Evolutionary conservation across 1,139 yeast genomes (phyloP).

Genomic region (Debaryomyces sp.): DNA sequence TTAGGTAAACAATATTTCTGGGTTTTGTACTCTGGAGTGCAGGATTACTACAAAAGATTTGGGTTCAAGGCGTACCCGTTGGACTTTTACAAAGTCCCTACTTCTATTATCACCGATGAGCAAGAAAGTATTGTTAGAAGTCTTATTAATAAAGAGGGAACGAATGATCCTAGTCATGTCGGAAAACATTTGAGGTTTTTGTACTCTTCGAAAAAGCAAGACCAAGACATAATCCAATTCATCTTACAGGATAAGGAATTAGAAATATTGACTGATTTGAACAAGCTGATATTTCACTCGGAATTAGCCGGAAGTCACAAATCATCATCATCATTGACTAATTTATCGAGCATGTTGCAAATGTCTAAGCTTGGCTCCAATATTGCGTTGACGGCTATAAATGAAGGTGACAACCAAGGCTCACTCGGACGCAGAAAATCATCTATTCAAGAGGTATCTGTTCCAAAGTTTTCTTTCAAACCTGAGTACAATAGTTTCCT

Average conservation of each 20-base stretch:
- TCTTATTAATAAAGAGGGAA: conserved; percentile 15
- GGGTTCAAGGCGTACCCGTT: conserved; percentile 44
- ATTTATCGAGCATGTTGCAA: conserved; percentile 28
- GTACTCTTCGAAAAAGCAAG: conserved; percentile 26
- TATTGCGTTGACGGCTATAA: conserved; percentile 25
- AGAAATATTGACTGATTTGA: conserved; percentile 41
- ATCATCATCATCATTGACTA: conserved; percentile 41
- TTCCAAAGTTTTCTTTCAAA: conserved; percentile 38
- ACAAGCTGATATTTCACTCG: conserved; percentile 36
- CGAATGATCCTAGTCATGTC: conserved; percentile 9
- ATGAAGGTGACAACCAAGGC: conserved; percentile 13
- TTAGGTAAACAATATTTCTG: conserved; percentile 42
- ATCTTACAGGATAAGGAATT: conserved; percentile 41
- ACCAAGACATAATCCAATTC: conserved; percentile 33
- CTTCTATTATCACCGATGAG: conserved; percentile 20
- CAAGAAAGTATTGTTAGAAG: conserved; percentile 25
- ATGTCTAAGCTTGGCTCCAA: conserved; percentile 27
- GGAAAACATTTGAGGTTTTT: conserved; percentile 39
- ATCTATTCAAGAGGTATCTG: conserved; percentile 25
- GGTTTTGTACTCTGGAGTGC: conserved; percentile 42
- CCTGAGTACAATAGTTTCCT: conserved; percentile 24
- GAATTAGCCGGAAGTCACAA: conserved; percentile 37
- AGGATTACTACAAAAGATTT: conserved; percentile 34
- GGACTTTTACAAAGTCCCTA: conserved; percentile 39
- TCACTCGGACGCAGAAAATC: conserved; percentile 26